These are phyloP conservation scores for Penicillium argentinense DNA, from an alignment of 495 filamentous ascomycete genomes.

Conservation along the genomic window DNA sequence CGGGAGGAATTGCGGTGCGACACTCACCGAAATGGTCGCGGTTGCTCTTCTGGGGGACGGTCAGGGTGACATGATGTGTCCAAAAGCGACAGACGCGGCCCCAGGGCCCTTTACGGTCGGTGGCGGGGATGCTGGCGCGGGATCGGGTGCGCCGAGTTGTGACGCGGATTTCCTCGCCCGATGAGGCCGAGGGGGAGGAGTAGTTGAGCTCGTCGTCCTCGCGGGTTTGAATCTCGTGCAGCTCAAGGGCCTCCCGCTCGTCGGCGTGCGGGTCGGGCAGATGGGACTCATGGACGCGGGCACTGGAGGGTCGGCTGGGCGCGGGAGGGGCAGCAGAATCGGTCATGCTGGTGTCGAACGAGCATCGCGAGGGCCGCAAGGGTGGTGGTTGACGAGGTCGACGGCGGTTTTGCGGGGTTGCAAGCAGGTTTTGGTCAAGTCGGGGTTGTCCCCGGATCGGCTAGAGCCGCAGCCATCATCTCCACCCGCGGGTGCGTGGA, in stretches of 20 bases:
- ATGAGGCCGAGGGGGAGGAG: slow-evolving; percentile 36
- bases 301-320: slow-evolving; percentile 7
- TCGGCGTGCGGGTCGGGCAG: slow-evolving; percentile 17
- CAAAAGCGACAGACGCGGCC: slow-evolving; percentile 33
- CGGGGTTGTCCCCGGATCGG: slow-evolving; percentile 10
- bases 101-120: slow-evolving; percentile 24
- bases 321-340: not conserved
- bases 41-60: slow-evolving; percentile 44
- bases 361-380: no score
- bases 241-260: slow-evolving; percentile 34
- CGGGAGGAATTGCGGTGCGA: no score
- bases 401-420: slow-evolving; percentile 1
- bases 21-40: slow-evolving; percentile 46
- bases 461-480: no score
- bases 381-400: not conserved
- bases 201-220: slow-evolving; percentile 19
- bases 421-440: not conserved
- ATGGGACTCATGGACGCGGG: slow-evolving; percentile 15
- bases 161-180: slow-evolving; percentile 36
- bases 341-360: slow-evolving; percentile 10
- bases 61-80: slow-evolving; percentile 41
- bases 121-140: slow-evolving; percentile 13
- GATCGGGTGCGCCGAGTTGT: slow-evolving; percentile 26
- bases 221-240: slow-evolving; percentile 34
- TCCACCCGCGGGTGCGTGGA: not conserved